Conservation (phyloP, 2,329 filamentous ascomycete genomes). For the Tolypocladium inflatum region DNA sequence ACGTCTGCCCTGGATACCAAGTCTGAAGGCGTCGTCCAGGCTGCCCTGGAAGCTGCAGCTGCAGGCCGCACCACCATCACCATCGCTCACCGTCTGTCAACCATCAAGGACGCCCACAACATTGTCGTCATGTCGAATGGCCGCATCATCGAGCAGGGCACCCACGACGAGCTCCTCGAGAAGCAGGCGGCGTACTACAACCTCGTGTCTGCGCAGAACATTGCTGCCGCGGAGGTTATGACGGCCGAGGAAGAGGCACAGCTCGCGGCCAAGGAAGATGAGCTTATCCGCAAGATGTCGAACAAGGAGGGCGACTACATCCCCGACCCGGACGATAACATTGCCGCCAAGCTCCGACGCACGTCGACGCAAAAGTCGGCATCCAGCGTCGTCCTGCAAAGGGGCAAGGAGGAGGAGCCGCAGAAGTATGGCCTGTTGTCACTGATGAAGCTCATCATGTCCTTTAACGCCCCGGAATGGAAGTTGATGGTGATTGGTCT, state of each 20-base stretch:
- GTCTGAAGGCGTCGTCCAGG: conserved; percentile 89
- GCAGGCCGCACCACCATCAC: conserved; percentile 88
- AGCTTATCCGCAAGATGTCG: conserved; percentile 38
- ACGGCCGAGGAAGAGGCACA: conserved; percentile 40
- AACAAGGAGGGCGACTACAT: conserved; percentile 30
- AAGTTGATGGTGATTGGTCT: conserved; percentile 64
- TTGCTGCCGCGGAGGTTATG: conserved; percentile 51
- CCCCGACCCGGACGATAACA: conserved; percentile 53
- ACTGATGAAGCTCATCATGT: conserved; percentile 67
- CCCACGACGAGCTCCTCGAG: conserved; percentile 69
- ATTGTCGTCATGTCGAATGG: conserved; percentile 89
- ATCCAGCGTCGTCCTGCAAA: conserved; percentile 63
- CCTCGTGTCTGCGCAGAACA: conserved; percentile 81
- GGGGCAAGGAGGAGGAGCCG: conserved; percentile 36
- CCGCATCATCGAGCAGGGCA: conserved; percentile 85
- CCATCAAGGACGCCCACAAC: conserved; percentile 88
- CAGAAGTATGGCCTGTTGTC: conserved; percentile 62
- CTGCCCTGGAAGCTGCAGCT: conserved; percentile 77
- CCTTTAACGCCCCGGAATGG: conserved; percentile 70
- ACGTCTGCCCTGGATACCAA: conserved; percentile 91
- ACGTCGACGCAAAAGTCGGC: conserved; percentile 46
- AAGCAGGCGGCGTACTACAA: conserved; percentile 66
- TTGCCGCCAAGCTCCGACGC: conserved; percentile 47
- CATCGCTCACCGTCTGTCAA: conserved; percentile 91
- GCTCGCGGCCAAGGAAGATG: conserved; percentile 39